These are phyloP conservation scores for Cytidiella melzeri DNA, from an alignment of 768 basidiomycete genomes.

Conservation along the genomic window DNA sequence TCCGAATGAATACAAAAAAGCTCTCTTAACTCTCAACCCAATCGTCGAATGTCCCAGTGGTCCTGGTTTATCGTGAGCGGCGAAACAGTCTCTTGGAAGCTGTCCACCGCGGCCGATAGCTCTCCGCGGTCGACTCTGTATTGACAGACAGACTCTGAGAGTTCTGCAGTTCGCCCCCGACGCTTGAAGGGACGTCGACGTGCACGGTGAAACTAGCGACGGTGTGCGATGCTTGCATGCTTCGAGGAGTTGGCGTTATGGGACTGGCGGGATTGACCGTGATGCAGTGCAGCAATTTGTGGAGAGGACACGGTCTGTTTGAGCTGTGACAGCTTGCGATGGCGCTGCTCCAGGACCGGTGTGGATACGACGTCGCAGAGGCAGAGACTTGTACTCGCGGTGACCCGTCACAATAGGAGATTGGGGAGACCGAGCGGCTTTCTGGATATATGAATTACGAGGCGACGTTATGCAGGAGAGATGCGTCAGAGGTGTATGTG, in stretches of 20 bases:
- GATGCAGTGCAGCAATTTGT: background rate
- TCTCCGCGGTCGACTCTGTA: constrained; percentile 3
- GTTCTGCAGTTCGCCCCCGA: background rate
- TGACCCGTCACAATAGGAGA: background rate
- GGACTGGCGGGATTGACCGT: background rate
- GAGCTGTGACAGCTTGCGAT: background rate
- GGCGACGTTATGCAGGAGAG: too few relatives aligned
- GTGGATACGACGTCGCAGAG: too few relatives aligned
- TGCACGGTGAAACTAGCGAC: too few relatives aligned
- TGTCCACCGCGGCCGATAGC: constrained; percentile 1
- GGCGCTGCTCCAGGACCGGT: background rate
- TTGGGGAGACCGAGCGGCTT: background rate
- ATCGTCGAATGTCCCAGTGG: background rate
- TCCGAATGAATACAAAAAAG: too few relatives aligned
- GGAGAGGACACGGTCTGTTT: background rate
- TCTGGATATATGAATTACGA: too few relatives aligned
- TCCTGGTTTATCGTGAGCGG: background rate
- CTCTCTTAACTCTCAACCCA: background rate
- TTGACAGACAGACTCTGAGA: background rate
- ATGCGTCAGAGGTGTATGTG: too few relatives aligned
- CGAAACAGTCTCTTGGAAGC: constrained; percentile 2
- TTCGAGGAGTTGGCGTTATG: background rate
- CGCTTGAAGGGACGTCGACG: background rate
- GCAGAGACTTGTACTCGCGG: too few relatives aligned
- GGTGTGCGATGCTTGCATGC: background rate